Conservation (phyloP, 2,329 filamentous ascomycete genomes). For the Alternaria dauci region DNA sequence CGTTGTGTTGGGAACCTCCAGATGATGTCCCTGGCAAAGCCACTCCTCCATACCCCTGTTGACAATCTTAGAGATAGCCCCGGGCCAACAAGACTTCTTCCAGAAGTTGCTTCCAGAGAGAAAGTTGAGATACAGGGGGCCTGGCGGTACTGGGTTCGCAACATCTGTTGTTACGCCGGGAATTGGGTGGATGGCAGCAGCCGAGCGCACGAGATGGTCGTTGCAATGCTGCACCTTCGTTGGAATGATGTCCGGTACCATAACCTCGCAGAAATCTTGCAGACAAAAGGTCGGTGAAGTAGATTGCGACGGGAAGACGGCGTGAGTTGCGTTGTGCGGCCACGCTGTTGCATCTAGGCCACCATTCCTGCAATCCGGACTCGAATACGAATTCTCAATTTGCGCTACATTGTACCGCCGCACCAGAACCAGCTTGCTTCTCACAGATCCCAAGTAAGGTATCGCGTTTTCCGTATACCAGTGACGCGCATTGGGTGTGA, state of each 20-base stretch:
- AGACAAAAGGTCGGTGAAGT: conserved; percentile 67
- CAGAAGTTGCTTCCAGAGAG: conserved; percentile 93
- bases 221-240: conserved; percentile 79
- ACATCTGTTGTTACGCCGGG: conserved; percentile 53
- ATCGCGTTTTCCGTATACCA: conserved; percentile 82
- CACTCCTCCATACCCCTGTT: conserved; percentile 77
- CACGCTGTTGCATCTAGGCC: conserved; percentile 71
- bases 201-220: conserved; percentile 78
- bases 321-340: conserved; percentile 89
- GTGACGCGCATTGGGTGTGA: conserved; percentile 61
- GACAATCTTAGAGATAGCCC: conserved; percentile 84
- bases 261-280: conserved; percentile 94
- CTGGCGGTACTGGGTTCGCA: conserved; percentile 54
- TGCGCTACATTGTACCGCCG: conserved; percentile 74
- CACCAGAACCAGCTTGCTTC: conserved; percentile 84
- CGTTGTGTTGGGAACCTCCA: conserved; percentile 24
- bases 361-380: conserved; percentile 18
- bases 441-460: conserved; percentile 78
- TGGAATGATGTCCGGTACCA: conserved; percentile 76
- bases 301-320: conserved; percentile 67
- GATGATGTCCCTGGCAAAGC: conserved; percentile 63
- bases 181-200: conserved; percentile 45
- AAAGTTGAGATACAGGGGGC: conserved; percentile 88
- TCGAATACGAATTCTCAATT: background rate
- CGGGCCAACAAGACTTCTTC: conserved; percentile 90